phyloP scores from a whole-genome alignment of 2,329 filamentous ascomycete genomes.

The Fusarium sp. region DNA sequence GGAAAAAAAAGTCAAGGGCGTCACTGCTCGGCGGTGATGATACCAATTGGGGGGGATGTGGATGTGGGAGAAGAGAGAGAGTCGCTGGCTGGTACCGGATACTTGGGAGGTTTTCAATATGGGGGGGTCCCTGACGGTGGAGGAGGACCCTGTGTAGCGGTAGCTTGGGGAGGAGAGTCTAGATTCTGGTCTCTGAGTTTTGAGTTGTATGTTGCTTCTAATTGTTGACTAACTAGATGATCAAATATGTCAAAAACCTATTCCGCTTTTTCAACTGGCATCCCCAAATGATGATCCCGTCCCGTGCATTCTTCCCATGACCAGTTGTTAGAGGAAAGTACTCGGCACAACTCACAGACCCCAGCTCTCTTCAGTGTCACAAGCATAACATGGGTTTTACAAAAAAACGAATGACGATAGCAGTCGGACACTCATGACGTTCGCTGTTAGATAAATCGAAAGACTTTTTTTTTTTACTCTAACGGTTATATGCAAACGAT shows the following conservation, averaged over 20 bases:
- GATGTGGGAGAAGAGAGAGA: background rate
- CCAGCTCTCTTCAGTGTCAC: constrained; percentile 2
- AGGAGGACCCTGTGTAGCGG: constrained; percentile 32
- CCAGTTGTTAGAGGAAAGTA: background rate
- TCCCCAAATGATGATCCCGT: background rate
- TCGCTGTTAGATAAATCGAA: background rate
- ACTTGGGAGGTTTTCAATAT: constrained; percentile 7
- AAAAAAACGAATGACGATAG: constrained; percentile 31
- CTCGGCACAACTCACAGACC: background rate
- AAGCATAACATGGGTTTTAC: constrained; percentile 1
- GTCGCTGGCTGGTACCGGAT: constrained; percentile 23
- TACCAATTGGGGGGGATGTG: background rate
- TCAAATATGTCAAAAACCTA: background rate
- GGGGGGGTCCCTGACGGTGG: constrained; percentile 21
- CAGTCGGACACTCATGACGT: constrained; percentile 28
- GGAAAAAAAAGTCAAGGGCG: constrained; percentile 32
- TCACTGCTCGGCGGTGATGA: constrained; percentile 18
- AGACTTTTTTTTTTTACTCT: background rate
- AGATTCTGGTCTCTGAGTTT: background rate
- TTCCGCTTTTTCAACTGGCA: background rate
- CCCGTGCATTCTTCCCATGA: background rate
- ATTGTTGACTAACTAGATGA: background rate
- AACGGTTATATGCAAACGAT: constrained; percentile 17
- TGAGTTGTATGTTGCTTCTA: background rate
- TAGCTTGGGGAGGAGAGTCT: background rate